phyloP scores from a whole-genome alignment of 176 grass and related monocot genomes.

The Musa acuminata region DNA sequence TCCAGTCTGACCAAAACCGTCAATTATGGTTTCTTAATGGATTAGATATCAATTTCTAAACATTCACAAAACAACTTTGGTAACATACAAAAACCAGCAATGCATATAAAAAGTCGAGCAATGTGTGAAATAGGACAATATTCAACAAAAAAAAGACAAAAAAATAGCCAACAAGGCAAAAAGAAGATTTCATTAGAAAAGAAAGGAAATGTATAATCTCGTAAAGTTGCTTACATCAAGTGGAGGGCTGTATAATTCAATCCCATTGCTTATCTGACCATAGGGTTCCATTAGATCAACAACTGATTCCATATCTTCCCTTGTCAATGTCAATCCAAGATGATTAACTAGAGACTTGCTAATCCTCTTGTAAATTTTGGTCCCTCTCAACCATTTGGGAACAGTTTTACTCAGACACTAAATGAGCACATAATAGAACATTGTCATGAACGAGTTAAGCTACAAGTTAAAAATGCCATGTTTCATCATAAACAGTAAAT shows the following conservation, averaged over 20 bases:
- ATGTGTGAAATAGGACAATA: background rate
- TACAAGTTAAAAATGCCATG: background rate
- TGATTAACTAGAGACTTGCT: slow-evolving; percentile 23
- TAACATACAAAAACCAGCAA: too few relatives aligned
- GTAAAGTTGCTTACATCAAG: slow-evolving; percentile 18
- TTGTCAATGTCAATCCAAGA: slow-evolving; percentile 29
- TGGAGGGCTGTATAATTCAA: slow-evolving; percentile 27
- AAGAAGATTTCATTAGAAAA: background rate
- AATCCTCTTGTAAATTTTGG: slow-evolving; percentile 11
- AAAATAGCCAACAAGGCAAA: background rate
- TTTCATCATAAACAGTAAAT: background rate
- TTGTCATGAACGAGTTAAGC: background rate
- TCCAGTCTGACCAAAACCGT: too few relatives aligned
- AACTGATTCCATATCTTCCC: slow-evolving; percentile 27
- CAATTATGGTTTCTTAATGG: too few relatives aligned
- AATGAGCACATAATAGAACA: background rate
- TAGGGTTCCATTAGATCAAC: slow-evolving; percentile 37
- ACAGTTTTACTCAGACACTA: slow-evolving; percentile 17
- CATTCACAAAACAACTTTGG: too few relatives aligned
- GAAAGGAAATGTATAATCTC: background rate
- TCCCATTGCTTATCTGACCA: slow-evolving; percentile 32
- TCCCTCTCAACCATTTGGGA: slow-evolving; percentile 28
- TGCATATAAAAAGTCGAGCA: too few relatives aligned
- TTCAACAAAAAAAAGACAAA: background rate
- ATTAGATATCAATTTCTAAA: too few relatives aligned